A percentile compares a stretch with the other conserved stretches of the same genome.
Conservation (phyloP, 2,329 filamentous ascomycete species). For the Stemphylium vesicarium region DNA sequence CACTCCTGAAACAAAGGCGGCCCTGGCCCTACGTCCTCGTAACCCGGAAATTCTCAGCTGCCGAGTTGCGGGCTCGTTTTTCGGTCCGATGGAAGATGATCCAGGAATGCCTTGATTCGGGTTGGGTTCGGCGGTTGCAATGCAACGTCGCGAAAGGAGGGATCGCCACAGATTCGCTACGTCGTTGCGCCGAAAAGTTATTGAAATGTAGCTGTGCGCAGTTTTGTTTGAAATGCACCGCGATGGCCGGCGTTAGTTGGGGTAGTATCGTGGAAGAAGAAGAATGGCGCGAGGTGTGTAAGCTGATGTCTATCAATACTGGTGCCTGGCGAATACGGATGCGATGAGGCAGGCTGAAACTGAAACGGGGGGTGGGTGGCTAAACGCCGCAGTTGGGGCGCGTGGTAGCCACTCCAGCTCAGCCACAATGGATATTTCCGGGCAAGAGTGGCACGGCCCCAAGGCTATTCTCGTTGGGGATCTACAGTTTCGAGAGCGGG, state of each 20-base stretch:
- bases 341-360: slow-evolving; percentile 18
- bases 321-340: slow-evolving; percentile 17
- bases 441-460: neutral
- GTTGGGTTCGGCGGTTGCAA: neutral
- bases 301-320: slow-evolving; percentile 11
- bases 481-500: neutral
- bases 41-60: too few relatives aligned
- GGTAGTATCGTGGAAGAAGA: too few relatives aligned
- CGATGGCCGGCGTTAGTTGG: too few relatives aligned
- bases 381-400: slow-evolving; percentile 1
- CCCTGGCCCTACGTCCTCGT: too few relatives aligned
- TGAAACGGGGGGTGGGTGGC: neutral
- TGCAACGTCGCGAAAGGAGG: neutral
- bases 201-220: neutral
- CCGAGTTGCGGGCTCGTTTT: neutral
- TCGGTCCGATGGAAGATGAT: neutral
- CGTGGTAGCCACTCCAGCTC: neutral
- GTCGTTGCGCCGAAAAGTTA: too few relatives aligned
- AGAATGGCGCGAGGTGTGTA: neutral
- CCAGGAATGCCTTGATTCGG: neutral
- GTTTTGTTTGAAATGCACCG: too few relatives aligned
- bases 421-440: slow-evolving; percentile 5
- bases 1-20: too few relatives aligned
- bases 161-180: neutral
- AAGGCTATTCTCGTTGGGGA: neutral